phyloP scores from a whole-genome alignment of 2,329 filamentous ascomycete genomes.

The Claviceps spartinae region DNA sequence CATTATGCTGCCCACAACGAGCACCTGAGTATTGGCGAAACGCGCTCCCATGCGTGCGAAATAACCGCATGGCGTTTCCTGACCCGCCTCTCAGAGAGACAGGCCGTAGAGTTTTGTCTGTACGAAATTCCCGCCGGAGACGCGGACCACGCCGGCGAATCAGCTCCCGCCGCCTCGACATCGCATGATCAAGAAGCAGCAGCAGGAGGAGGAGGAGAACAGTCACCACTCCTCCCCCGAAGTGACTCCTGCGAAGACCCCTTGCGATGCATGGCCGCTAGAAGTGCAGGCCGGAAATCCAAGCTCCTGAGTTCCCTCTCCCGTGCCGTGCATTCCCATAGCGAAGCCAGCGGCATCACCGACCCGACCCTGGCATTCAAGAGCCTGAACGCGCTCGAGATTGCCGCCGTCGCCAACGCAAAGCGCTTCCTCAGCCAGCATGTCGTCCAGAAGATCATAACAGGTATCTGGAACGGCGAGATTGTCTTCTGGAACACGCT shows the following conservation, averaged over 20 bases:
- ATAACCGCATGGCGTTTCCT: slow-evolving; percentile 72
- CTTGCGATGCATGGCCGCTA: slow-evolving; percentile 15
- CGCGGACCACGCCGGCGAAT: slow-evolving; percentile 11
- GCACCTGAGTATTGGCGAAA: slow-evolving; percentile 51
- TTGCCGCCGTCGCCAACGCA: slow-evolving; percentile 66
- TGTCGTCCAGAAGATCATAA: slow-evolving; percentile 70
- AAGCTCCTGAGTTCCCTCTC: slow-evolving; percentile 41
- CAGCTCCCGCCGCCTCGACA: not conserved
- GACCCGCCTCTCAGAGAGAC: slow-evolving; percentile 54
- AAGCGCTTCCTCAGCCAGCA: slow-evolving; percentile 76
- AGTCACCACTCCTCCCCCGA: slow-evolving; percentile 31
- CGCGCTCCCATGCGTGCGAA: slow-evolving; percentile 62
- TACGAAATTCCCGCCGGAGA: slow-evolving; percentile 49
- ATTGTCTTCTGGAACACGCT: slow-evolving; percentile 78
- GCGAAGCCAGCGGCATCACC: slow-evolving; percentile 30
- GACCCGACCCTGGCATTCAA: slow-evolving; percentile 61
- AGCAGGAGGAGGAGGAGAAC: slow-evolving; percentile 21
- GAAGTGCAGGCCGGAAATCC: slow-evolving; percentile 30
- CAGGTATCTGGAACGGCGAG: slow-evolving; percentile 74
- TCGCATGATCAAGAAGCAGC: slow-evolving; percentile 24
- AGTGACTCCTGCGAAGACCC: slow-evolving; percentile 14
- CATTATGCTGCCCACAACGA: slow-evolving; percentile 54
- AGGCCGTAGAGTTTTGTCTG: slow-evolving; percentile 61
- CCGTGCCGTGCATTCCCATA: slow-evolving; percentile 31
- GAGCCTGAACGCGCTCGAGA: slow-evolving; percentile 74